Base-by-base conservation (phyloP, 179 eudicot species). In the Camellia oleifera region DNA sequence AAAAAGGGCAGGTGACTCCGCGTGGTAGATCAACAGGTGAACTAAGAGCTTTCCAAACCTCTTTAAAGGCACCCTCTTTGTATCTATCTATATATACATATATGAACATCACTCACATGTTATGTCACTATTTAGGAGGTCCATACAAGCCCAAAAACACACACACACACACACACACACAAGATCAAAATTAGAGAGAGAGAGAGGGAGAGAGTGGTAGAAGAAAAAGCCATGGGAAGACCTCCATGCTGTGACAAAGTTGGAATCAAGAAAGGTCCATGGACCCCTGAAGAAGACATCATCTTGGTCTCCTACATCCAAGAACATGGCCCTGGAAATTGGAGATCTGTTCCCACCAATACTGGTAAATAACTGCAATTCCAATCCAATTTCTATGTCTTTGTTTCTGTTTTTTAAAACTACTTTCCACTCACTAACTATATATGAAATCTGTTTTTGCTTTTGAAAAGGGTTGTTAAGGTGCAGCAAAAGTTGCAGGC, bases 401-500 rank as follows among this genome's bases (percentile, higher is more conserved):
- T 11, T 26, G 11, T 53, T 50, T 53, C 2, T 6, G 20, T n/a
- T 60, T 60, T n/a, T 17, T 14, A 60, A 60, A 18, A 18, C 20
- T 18, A 60, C 18, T 17, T 4, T 17, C 63, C 15, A 60, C 53
- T 44, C 17, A 69, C 12, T 11, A 32, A 32, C 40, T 32, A 32
- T 32, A 32, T 32, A 5, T 44, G n/a, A 3, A n/a, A 11, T 0
- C n/a, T 7, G 20, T 26, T 42, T 45, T 52, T 11, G 54, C 2
- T 75, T 14, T 20, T 50, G 8, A 12, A 48, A 53, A 89, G 92
- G 92, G 14, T 78, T 89, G 88, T 54, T 86, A 81, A 87, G 92
- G 79, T 89, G 92, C 83, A 89, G 92, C 84, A 89, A 89, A 83
- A 89, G 92, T 83, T 89, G 92, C 84, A 89, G 92, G 71, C 88